phyloP scores from a whole-genome alignment of 495 filamentous ascomycete species.

The Friedmanniomyces endolithicus region DNA sequence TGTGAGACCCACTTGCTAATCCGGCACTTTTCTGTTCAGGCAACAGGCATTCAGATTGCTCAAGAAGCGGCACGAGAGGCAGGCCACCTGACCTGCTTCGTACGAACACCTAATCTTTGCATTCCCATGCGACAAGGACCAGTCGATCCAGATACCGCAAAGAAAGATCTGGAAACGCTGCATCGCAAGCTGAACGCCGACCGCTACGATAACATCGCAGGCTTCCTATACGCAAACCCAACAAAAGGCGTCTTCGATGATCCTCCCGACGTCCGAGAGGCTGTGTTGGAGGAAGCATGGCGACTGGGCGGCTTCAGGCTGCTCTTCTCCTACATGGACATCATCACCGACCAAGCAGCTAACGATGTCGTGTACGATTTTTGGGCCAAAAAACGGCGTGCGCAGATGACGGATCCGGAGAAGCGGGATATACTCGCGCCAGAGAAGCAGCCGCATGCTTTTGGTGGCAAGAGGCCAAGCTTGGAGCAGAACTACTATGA shows the following conservation, averaged over 20 bases:
- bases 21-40: constrained; percentile 17
- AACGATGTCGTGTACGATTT: constrained; percentile 43
- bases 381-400: constrained; percentile 42
- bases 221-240: constrained; percentile 34
- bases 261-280: constrained; percentile 34
- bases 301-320: constrained; percentile 37
- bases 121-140: neutral
- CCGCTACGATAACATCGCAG: constrained; percentile 31
- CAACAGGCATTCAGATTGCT: constrained; percentile 44
- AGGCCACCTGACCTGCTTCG: constrained; percentile 36
- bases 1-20: too few species aligned
- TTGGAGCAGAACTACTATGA: constrained; percentile 48
- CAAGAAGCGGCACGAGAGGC: constrained; percentile 30
- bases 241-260: constrained; percentile 36
- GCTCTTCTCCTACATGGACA: constrained; percentile 41
- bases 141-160: constrained; percentile 15
- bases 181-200: constrained; percentile 11
- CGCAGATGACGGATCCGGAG: constrained; percentile 38
- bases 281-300: constrained; percentile 38
- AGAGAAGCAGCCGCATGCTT: constrained; percentile 38
- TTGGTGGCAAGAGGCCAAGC: constrained; percentile 43
- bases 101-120: constrained; percentile 35
- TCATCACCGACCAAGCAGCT: constrained; percentile 33
- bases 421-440: constrained; percentile 45
- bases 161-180: constrained; percentile 8